Conservation (phyloP, 2,329 filamentous ascomycete genomes). For the Sarocladiaceae sp. region DNA sequence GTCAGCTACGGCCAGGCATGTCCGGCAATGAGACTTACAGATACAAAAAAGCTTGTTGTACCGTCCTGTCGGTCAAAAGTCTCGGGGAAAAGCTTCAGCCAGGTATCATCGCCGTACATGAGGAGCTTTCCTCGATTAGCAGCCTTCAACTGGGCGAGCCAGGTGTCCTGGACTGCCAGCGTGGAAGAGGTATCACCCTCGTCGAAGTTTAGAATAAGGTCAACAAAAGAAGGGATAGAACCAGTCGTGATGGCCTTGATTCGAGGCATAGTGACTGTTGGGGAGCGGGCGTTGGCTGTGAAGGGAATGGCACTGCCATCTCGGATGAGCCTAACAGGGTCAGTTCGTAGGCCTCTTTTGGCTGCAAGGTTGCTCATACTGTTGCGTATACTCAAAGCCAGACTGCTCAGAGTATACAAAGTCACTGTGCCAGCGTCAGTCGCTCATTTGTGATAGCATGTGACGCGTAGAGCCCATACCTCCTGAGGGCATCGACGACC, state of each 20-base stretch:
- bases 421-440: slow-evolving; percentile 51
- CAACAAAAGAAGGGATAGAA: slow-evolving; percentile 95
- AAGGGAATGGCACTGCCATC: slow-evolving; percentile 82
- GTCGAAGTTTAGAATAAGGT: slow-evolving; percentile 93
- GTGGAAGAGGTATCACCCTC: slow-evolving; percentile 89
- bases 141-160: slow-evolving; percentile 86
- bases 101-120: slow-evolving; percentile 97
- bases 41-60: slow-evolving; percentile 96
- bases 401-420: slow-evolving; percentile 82
- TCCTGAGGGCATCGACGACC: slow-evolving; percentile 92
- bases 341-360: neutral
- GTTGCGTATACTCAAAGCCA: slow-evolving; percentile 83
- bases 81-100: slow-evolving; percentile 90
- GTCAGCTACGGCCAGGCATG: neutral
- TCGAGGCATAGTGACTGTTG: slow-evolving; percentile 96
- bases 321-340: slow-evolving; percentile 63
- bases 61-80: slow-evolving; percentile 85
- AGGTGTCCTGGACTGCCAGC: slow-evolving; percentile 84
- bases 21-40: slow-evolving; percentile 55
- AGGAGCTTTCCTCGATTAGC: slow-evolving; percentile 67
- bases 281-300: slow-evolving; percentile 91
- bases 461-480: slow-evolving; percentile 39
- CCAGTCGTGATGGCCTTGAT: slow-evolving; percentile 97
- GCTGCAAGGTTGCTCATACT: slow-evolving; percentile 46
- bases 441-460: neutral